Conservation (phyloP, 371 early-diverging fungal species). For the Saksenaea vasiformis region DNA sequence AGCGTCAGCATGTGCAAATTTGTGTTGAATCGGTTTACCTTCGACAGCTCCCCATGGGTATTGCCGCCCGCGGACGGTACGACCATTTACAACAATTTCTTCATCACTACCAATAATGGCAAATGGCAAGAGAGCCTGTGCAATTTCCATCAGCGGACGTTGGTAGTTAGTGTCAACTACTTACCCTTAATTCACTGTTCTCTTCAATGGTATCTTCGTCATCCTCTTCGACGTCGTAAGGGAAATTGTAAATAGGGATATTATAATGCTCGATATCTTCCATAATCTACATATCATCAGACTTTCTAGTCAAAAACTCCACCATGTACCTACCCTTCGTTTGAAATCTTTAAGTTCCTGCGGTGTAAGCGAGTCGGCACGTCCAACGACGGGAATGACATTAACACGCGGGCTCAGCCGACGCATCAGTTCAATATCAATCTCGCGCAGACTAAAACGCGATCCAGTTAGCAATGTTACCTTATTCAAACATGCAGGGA, state of each 20-base stretch:
- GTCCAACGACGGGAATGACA: slow-evolving; percentile 91
- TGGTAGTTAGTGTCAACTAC: not conserved
- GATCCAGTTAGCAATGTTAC: slow-evolving; percentile 1
- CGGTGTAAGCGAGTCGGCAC: slow-evolving; percentile 78
- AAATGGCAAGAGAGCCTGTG: slow-evolving; percentile 91
- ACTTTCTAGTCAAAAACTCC: not conserved
- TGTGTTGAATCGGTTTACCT: slow-evolving; percentile 25
- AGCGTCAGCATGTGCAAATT: slow-evolving; percentile 2
- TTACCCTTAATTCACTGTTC: slow-evolving; percentile 86
- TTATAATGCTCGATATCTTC: slow-evolving; percentile 91
- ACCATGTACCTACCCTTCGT: slow-evolving; percentile 63
- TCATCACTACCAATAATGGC: slow-evolving; percentile 97
- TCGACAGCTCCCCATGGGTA: slow-evolving; percentile 99
- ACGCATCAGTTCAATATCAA: slow-evolving; percentile 97
- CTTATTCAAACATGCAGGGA: not conserved
- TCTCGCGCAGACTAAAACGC: slow-evolving; percentile 78
- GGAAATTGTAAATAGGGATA: slow-evolving; percentile 89
- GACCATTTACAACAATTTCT: slow-evolving; percentile 78
- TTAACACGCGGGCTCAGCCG: slow-evolving; percentile 91
- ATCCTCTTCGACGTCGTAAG: slow-evolving; percentile 76
- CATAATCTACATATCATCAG: slow-evolving; percentile 63
- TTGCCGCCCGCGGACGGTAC: slow-evolving; percentile 88
- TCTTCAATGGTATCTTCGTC: slow-evolving; percentile 95
- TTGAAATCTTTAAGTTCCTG: slow-evolving; percentile 80
- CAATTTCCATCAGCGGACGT: too few species aligned